Percentiles rank a stretch among this genome's conserved stretches.
Conservation (phyloP, 2,329 filamentous ascomycete species). For the Incumbomyces lentus region DNA sequence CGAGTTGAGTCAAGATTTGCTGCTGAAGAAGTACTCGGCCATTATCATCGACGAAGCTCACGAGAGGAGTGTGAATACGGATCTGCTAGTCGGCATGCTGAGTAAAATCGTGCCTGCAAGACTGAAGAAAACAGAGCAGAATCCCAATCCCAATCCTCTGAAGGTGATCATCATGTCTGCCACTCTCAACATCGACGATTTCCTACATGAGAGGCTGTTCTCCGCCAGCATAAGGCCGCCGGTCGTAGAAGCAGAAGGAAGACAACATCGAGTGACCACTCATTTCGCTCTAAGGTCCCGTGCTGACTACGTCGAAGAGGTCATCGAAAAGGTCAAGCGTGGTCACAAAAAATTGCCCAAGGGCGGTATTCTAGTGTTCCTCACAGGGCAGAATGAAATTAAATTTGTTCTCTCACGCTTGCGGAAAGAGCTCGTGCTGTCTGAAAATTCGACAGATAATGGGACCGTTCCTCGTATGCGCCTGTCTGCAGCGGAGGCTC, state of each 20-base stretch:
- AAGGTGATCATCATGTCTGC: slow-evolving; percentile 98
- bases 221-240: slow-evolving; percentile 57
- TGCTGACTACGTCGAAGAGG: slow-evolving; percentile 82
- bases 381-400: slow-evolving; percentile 92
- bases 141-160: slow-evolving; percentile 61
- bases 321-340: slow-evolving; percentile 72
- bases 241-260: slow-evolving; percentile 78
- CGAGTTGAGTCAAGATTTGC: slow-evolving; percentile 82
- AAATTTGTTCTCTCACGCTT: slow-evolving; percentile 68
- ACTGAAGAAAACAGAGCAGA: slow-evolving; percentile 61
- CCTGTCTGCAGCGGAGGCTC: slow-evolving; percentile 65
- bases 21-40: slow-evolving; percentile 79
- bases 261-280: slow-evolving; percentile 79
- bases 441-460: background rate
- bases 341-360: slow-evolving; percentile 84
- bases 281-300: slow-evolving; percentile 80
- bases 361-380: slow-evolving; percentile 84
- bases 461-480: slow-evolving; percentile 55
- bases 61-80: slow-evolving; percentile 93
- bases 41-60: slow-evolving; percentile 96
- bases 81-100: slow-evolving; percentile 95
- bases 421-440: slow-evolving; percentile 31
- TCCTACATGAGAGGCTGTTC: slow-evolving; percentile 81
- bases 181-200: slow-evolving; percentile 80
- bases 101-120: slow-evolving; percentile 83